phyloP scores from a whole-genome alignment of 2,329 filamentous ascomycete genomes.

The Colletotrichum plurivorum region DNA sequence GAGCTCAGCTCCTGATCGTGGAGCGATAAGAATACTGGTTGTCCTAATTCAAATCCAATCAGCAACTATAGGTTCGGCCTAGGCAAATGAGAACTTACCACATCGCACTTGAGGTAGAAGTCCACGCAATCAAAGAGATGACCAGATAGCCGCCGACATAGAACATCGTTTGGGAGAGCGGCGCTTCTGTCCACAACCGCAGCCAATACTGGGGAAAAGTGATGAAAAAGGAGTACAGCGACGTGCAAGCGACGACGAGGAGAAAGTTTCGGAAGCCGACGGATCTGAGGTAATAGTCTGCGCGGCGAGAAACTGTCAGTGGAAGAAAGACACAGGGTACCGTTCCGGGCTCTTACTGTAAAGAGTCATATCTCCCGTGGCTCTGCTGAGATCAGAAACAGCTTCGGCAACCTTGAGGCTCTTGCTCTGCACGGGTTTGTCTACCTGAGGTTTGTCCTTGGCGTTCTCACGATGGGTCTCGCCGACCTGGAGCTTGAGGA shows the following conservation, averaged over 20 bases:
- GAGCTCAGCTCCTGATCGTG: conserved; percentile 6
- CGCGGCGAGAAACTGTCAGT: background rate
- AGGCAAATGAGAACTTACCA: background rate
- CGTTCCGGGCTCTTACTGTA: conserved; percentile 15
- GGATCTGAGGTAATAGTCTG: conserved; percentile 22
- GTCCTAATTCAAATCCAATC: background rate
- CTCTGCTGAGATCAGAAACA: conserved; percentile 13
- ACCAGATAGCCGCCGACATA: conserved; percentile 22
- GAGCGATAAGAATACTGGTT: conserved; percentile 16
- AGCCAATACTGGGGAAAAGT: conserved; percentile 37
- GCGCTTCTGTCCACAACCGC: conserved; percentile 33
- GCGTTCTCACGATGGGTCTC: background rate
- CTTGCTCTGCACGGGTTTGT: conserved; percentile 11
- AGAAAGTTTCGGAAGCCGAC: conserved; percentile 11
- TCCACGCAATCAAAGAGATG: conserved; percentile 14
- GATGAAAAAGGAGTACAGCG: conserved; percentile 14
- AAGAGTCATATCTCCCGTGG: conserved; percentile 25
- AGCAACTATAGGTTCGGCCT: accelerated
- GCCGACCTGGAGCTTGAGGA: background rate
- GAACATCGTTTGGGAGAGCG: conserved; percentile 11
- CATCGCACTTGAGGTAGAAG: conserved; percentile 15
- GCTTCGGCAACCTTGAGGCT: conserved; percentile 25
- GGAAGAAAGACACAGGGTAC: accelerated
- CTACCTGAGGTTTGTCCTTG: background rate
- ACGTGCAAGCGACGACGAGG: conserved; percentile 25